phyloP scores from a whole-genome alignment of 805 yeast genomes.

The Metschnikowia aberdeeniae region DNA sequence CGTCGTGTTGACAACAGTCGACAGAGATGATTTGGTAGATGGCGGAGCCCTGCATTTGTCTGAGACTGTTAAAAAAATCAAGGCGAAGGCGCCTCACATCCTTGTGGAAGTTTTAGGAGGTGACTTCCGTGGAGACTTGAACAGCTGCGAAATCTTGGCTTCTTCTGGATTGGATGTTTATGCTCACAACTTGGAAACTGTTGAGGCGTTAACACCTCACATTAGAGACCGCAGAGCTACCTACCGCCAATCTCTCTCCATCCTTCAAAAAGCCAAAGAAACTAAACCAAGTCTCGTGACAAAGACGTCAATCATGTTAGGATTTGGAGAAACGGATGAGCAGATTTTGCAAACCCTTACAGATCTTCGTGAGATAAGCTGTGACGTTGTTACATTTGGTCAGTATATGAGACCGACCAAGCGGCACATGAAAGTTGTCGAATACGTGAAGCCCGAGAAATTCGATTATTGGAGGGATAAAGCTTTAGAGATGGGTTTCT shows the following conservation, averaged over 20 bases:
- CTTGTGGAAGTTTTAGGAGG: constrained; percentile 93
- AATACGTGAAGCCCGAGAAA: constrained; percentile 88
- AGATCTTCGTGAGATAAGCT: constrained; percentile 69
- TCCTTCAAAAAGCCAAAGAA: constrained; percentile 76
- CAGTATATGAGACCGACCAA: constrained; percentile 99
- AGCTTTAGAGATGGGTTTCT: constrained; percentile 86
- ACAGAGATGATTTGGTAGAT: constrained; percentile 88
- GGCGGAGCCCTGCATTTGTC: constrained; percentile 93
- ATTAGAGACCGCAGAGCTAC: constrained; percentile 97
- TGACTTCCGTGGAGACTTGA: constrained; percentile 88
- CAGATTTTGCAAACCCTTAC: constrained; percentile 72
- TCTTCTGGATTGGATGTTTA: constrained; percentile 87
- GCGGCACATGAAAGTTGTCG: constrained; percentile 97
- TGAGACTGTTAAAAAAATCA: constrained; percentile 79
- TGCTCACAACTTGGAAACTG: constrained; percentile 96
- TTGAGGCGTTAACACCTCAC: constrained; percentile 89
- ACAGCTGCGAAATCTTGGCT: constrained; percentile 77
- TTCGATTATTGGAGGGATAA: constrained; percentile 88
- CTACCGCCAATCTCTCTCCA: constrained; percentile 79
- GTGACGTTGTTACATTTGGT: constrained; percentile 97
- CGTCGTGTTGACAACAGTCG: constrained; percentile 95
- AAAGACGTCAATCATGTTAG: constrained; percentile 93
- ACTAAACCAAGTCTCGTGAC: constrained; percentile 74
- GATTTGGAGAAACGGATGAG: constrained; percentile 93
- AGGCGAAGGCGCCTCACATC: constrained; percentile 83